phyloP scores from a whole-genome alignment of 2,329 filamentous ascomycete species.

The Aureobasidium subglaciale region DNA sequence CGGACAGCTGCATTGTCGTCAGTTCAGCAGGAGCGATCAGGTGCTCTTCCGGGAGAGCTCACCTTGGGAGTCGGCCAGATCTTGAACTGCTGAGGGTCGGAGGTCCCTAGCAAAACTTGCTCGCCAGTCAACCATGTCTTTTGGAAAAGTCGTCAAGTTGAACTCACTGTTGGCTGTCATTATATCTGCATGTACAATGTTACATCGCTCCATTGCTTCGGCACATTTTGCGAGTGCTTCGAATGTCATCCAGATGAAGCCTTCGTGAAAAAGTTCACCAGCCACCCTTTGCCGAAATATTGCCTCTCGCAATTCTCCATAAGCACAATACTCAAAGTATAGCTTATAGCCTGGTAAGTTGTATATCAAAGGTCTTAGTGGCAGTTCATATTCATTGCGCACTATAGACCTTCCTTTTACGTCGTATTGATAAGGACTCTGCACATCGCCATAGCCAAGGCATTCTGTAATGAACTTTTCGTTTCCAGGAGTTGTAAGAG shows the following conservation, averaged over 20 bases:
- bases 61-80: not conserved
- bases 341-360: not conserved
- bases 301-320: not conserved
- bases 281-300: not conserved
- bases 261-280: not conserved
- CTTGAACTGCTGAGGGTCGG: not conserved
- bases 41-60: not conserved
- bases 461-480: not conserved
- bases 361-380: not conserved
- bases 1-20: not conserved
- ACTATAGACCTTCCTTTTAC: too few species aligned
- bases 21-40: not conserved
- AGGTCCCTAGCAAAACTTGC: not conserved
- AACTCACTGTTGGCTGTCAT: not conserved
- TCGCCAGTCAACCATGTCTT: not conserved
- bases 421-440: not conserved
- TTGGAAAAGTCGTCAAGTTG: not conserved
- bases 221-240: conserved; percentile 1
- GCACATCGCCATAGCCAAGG: not conserved
- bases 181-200: not conserved
- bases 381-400: too few species aligned
- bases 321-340: conserved; percentile 2
- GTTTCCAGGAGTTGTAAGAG: not conserved
- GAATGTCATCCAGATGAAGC: conserved; percentile 1
- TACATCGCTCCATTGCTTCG: not conserved